These are phyloP conservation scores for Phytopythium boreale DNA, from an alignment of 352 stramenopile species.

Conservation along the genomic window DNA sequence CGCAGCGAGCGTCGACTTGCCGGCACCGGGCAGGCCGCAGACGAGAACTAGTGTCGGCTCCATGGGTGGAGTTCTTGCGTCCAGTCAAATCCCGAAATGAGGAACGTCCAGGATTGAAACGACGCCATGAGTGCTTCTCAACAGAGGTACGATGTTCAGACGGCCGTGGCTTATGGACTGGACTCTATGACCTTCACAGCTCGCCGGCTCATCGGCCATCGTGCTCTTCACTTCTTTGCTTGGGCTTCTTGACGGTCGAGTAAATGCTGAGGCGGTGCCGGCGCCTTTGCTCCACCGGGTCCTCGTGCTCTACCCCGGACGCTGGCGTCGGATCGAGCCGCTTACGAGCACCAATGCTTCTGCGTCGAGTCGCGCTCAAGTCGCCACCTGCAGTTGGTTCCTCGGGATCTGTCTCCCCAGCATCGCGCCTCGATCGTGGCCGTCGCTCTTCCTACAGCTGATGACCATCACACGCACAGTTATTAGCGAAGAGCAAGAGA, in stretches of 20 bases:
- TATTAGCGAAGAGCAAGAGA: neutral
- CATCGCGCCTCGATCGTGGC: neutral
- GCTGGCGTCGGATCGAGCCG: neutral
- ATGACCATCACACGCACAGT: too few relatives aligned
- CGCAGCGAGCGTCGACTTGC: constrained; percentile 64
- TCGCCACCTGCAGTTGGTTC: neutral
- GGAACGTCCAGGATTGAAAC: neutral
- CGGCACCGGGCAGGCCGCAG: constrained; percentile 61
- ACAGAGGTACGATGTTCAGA: neutral
- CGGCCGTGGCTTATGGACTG: too few relatives aligned
- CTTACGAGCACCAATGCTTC: neutral
- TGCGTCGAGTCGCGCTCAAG: neutral
- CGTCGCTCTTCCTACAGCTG: neutral
- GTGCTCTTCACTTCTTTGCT: neutral
- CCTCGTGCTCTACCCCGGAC: neutral
- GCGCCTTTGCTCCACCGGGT: constrained; percentile 4
- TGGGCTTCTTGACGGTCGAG: constrained; percentile 30
- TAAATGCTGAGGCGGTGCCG: constrained; percentile 37
- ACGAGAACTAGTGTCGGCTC: constrained; percentile 40
- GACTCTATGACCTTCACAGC: neutral
- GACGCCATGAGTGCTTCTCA: neutral
- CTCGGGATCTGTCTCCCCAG: neutral
- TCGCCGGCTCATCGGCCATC: neutral
- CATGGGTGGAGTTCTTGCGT: neutral
- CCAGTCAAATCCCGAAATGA: neutral